Evolutionary conservation across 1,139 yeast species (phyloP), one percentile per base, ranked within the genome.

Genomic region (Blastobotrys serpentis): DNA sequence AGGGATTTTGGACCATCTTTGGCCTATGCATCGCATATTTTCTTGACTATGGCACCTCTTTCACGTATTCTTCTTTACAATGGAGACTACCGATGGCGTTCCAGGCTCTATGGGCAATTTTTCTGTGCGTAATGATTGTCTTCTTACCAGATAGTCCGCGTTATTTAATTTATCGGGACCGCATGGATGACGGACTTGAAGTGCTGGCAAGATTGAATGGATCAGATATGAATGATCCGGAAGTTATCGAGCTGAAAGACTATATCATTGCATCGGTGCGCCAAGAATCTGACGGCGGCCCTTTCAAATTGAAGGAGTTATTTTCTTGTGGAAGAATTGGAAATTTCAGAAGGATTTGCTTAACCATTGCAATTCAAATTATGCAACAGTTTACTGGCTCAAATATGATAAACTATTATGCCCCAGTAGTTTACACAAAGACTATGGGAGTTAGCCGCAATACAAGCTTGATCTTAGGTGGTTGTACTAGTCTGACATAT

Each of bases 131-230:
- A 8, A 39, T 56, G n/a, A 40, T 38, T 30, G 55, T 54, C 38
- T 48, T 51, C 23, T 61, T 62, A 39, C 81, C 81, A 2, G 81
- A 77, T 63, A 73, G 79, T 4, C 81, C 81, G 7, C 69, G 81
- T 55, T 76, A 78, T 77, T 64, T 76, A 43, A 63, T 75, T 26
- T 65, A 68, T 42, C 65, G 65, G 49, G 74, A 72, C 17, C 65
- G 73, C 46, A 52, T 64, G 22, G 69, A 68, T 3, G 84, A 80
- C 53, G 85, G 84, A 1, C 66, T 73, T 51, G 65, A 61, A 17
- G 73, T 78, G 13, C 67, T 79, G 23, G 46, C 50, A 4, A 36
- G 46, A 10, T 43, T 53, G 19, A 54, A 54, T 36, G 53, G 51
- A 11, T 13, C 23, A 4, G 32, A n/a, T 4, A 14, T 16, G 10